phyloP scores from a whole-genome alignment of 1,284 basidiomycete genomes.

The Cryptococcus maquisensis region DNA sequence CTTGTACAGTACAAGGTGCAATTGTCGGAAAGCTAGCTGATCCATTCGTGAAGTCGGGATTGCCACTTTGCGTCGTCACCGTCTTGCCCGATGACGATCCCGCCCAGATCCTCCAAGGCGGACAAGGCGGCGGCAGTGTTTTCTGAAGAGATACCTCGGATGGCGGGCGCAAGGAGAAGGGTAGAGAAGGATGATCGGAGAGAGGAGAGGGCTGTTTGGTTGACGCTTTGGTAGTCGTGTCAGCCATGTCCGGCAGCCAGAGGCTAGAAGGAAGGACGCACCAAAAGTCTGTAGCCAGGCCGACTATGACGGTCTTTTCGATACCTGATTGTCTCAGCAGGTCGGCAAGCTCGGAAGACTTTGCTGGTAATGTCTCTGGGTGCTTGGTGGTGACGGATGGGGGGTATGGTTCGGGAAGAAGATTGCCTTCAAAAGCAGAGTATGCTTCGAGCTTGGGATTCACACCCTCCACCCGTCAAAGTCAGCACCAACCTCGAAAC shows the following conservation, averaged over 20 bases:
- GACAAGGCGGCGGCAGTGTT: slow-evolving; percentile 19
- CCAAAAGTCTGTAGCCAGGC: slow-evolving; percentile 64
- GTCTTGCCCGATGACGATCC: slow-evolving; percentile 10
- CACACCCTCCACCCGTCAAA: slow-evolving; percentile 41
- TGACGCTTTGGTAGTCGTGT: slow-evolving; percentile 13
- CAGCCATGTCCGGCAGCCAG: not conserved
- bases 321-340: slow-evolving; percentile 48
- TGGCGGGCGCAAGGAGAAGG: slow-evolving; percentile 21
- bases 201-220: slow-evolving; percentile 26
- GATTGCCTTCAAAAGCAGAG: slow-evolving; percentile 51
- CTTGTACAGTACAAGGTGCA: no score
- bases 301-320: slow-evolving; percentile 55
- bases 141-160: slow-evolving; percentile 22
- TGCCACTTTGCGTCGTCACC: slow-evolving; percentile 7
- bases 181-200: slow-evolving; percentile 24
- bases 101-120: slow-evolving; percentile 15
- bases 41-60: slow-evolving; percentile 1
- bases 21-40: not conserved
- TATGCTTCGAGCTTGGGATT: slow-evolving; percentile 56
- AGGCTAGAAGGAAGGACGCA: slow-evolving; percentile 13
- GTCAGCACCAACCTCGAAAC: not conserved
- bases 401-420: slow-evolving; percentile 17
- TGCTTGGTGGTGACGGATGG: slow-evolving; percentile 19
- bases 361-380: slow-evolving; percentile 40
- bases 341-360: slow-evolving; percentile 33